Evolutionary conservation across 371 early-diverging fungal species (phyloP).

Genomic region (Mortierella sp.): DNA sequence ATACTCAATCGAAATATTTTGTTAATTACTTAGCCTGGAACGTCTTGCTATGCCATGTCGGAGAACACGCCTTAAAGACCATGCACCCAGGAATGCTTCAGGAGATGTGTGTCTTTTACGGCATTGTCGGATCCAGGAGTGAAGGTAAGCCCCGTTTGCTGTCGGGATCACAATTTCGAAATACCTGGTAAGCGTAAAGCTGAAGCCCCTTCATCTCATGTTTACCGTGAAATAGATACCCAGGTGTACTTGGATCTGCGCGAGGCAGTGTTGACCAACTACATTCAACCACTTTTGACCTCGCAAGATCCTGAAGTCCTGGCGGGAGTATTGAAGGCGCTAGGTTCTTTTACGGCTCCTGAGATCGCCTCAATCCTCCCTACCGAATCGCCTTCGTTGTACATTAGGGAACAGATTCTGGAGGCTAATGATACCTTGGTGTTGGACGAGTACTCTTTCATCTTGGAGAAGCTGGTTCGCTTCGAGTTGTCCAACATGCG

Average conservation of each 20-base stretch:
- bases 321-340: conserved; percentile 59
- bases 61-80: conserved; percentile 58
- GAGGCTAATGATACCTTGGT: conserved; percentile 38
- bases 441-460: conserved; percentile 45
- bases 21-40: conserved; percentile 60
- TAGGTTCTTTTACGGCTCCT: conserved; percentile 61
- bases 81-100: conserved; percentile 34
- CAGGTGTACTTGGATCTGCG: conserved; percentile 67
- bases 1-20: not conserved
- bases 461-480: conserved; percentile 65
- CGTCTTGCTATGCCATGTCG: conserved; percentile 64
- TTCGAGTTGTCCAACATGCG: conserved; percentile 71
- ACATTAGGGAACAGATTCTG: conserved; percentile 47
- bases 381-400: conserved; percentile 61
- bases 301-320: conserved; percentile 53
- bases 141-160: conserved; percentile 58
- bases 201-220: not conserved
- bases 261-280: conserved; percentile 58
- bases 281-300: conserved; percentile 58
- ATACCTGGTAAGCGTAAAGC: not conserved
- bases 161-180: not conserved
- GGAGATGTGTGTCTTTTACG: conserved; percentile 63
- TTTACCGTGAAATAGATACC: conserved; percentile 52
- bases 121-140: conserved; percentile 63
- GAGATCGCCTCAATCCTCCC: conserved; percentile 63